Percentiles rank a stretch among this genome's conserved stretches.
These are phyloP conservation scores for Alternaria postmessia DNA, from an alignment of 2,329 filamentous ascomycete species.

Conservation along the genomic window DNA sequence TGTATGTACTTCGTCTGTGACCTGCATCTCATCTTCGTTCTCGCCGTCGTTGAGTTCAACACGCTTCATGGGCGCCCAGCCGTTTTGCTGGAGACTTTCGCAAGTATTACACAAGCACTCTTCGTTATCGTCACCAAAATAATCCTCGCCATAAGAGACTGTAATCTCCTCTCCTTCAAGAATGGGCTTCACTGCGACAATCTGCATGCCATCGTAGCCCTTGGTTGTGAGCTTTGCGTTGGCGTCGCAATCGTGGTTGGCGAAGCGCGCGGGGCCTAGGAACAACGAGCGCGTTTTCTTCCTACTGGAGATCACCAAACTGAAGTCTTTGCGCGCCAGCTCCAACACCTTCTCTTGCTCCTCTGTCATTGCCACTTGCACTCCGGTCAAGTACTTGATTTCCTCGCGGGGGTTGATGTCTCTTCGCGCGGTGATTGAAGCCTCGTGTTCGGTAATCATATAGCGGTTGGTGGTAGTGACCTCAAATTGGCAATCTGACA, in stretches of 20 bases:
- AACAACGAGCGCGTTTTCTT: slow-evolving; percentile 92
- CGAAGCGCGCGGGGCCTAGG: slow-evolving; percentile 92
- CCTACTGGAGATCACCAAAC: slow-evolving; percentile 91
- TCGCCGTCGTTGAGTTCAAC: slow-evolving; percentile 47
- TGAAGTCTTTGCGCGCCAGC: slow-evolving; percentile 88
- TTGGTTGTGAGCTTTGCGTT: slow-evolving; percentile 88
- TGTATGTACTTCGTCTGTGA: slow-evolving; percentile 5
- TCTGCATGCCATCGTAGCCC: slow-evolving; percentile 86
- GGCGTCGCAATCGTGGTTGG: slow-evolving; percentile 95
- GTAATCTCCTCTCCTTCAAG: slow-evolving; percentile 92
- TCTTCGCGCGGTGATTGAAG: slow-evolving; percentile 81
- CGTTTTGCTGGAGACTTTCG: slow-evolving; percentile 77
- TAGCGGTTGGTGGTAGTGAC: slow-evolving; percentile 94
- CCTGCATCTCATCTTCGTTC: slow-evolving; percentile 21
- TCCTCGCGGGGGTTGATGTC: slow-evolving; percentile 82
- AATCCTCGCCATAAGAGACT: slow-evolving; percentile 93
- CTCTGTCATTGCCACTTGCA: slow-evolving; percentile 89
- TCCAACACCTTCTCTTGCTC: slow-evolving; percentile 87
- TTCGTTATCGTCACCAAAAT: slow-evolving; percentile 94
- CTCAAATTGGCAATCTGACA: slow-evolving; percentile 93
- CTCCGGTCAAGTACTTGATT: slow-evolving; percentile 89
- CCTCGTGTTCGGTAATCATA: slow-evolving; percentile 89
- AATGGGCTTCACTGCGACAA: slow-evolving; percentile 84
- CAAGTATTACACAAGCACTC: slow-evolving; percentile 93
- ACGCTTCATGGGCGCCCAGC: slow-evolving; percentile 70